Conservation (phyloP, 2,329 filamentous ascomycete genomes). For the Epichloe festucae region DNA sequence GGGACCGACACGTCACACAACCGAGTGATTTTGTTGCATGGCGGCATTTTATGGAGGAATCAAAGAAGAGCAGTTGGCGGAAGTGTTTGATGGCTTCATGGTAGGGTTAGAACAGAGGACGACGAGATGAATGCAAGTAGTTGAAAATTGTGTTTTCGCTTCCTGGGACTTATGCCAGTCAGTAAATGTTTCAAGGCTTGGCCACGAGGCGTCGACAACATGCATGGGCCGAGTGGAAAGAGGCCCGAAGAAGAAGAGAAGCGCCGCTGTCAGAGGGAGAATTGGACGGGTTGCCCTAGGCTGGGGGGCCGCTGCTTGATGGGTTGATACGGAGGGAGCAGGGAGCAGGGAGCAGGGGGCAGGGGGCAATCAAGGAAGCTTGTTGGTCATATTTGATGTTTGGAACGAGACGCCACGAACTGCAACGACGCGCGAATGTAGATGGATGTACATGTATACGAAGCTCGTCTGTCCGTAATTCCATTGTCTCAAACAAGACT, state of each 20-base stretch:
- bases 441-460: too few species aligned
- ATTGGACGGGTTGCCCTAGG: too few species aligned
- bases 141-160: not conserved
- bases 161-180: too few species aligned
- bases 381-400: too few species aligned
- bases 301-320: slow-evolving; percentile 42
- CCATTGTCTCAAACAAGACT: too few species aligned
- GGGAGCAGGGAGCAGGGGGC: slow-evolving; percentile 14
- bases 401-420: too few species aligned
- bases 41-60: not conserved
- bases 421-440: too few species aligned
- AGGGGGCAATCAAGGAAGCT: too few species aligned
- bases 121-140: not conserved
- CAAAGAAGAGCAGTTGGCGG: not conserved
- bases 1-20: not conserved
- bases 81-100: not conserved
- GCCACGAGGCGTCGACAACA: not conserved
- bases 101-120: not conserved
- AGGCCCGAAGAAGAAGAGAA: too few species aligned
- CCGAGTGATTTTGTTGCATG: not conserved
- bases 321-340: slow-evolving; percentile 41
- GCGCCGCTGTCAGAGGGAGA: too few species aligned
- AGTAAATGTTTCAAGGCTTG: too few species aligned
- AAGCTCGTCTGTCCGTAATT: too few species aligned
- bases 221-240: not conserved